Conservation (phyloP, 495 filamentous ascomycete species). For the Xylaria intraflava region DNA sequence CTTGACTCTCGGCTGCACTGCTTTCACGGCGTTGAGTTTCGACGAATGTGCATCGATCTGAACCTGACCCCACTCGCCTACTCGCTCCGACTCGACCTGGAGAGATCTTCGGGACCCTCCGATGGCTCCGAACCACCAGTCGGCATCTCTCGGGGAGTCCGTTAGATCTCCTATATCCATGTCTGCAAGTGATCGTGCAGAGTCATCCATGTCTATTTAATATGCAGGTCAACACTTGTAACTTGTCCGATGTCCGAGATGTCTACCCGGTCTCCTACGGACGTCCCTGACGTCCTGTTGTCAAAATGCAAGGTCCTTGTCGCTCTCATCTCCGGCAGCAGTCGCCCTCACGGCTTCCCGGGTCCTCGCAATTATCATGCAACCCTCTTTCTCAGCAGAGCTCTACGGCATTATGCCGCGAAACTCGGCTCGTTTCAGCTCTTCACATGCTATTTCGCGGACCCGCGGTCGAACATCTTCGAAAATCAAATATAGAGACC, state of each 20-base stretch:
- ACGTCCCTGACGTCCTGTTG: background rate
- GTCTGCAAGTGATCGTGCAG: background rate
- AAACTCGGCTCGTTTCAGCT: background rate
- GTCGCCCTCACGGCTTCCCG: background rate
- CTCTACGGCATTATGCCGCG: background rate
- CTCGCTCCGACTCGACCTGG: background rate
- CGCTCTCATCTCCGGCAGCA: background rate
- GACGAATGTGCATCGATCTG: background rate
- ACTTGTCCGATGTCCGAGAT: background rate
- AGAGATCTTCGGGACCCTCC: background rate
- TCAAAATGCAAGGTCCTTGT: background rate
- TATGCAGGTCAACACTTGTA: background rate
- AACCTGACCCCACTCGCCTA: background rate
- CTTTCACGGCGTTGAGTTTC: background rate
- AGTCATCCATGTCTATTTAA: background rate
- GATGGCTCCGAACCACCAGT: background rate
- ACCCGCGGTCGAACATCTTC: constrained; percentile 8
- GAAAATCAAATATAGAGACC: background rate
- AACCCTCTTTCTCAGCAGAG: background rate
- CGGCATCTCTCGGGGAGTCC: background rate
- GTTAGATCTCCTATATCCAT: background rate
- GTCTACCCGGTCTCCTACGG: background rate
- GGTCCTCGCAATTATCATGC: background rate
- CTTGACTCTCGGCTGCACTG: background rate
- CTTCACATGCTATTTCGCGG: constrained; percentile 5